Evolutionary conservation across 495 filamentous ascomycete species (phyloP).

Genomic region (Chaetomidium leptoderma): DNA sequence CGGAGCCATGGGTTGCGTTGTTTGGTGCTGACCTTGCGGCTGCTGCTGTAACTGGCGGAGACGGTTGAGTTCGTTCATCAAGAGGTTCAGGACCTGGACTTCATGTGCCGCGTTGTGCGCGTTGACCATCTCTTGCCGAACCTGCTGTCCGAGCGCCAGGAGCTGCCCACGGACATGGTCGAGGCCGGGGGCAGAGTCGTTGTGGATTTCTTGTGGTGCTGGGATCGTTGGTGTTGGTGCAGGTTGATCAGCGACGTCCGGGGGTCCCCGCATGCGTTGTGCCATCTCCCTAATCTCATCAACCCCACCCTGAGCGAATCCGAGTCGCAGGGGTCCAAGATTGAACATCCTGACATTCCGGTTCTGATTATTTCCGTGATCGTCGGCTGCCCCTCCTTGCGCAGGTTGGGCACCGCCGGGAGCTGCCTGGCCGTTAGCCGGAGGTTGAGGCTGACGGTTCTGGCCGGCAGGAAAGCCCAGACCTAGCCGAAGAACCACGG

Average conservation of each 20-base stretch:
- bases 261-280: conserved; percentile 35
- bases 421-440: conserved; percentile 27
- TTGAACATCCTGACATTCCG: conserved; percentile 52
- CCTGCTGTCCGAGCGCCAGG: conserved; percentile 59
- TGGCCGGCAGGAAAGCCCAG: conserved; percentile 31
- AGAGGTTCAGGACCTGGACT: conserved; percentile 53
- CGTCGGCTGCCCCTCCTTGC: conserved; percentile 50
- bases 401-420: conserved; percentile 57
- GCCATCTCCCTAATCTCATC: conserved; percentile 48
- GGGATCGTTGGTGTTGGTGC: conserved; percentile 23
- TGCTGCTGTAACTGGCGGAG: conserved; percentile 35
- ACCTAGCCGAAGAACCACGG: conserved; percentile 31
- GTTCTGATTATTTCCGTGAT: conserved; percentile 30
- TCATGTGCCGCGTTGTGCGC: conserved; percentile 52
- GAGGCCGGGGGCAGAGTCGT: conserved; percentile 19
- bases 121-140: conserved; percentile 48
- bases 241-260: conserved; percentile 18
- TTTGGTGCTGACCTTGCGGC: conserved; percentile 12
- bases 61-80: conserved; percentile 38
- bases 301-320: conserved; percentile 49
- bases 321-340: conserved; percentile 57
- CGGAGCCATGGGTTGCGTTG: background rate
- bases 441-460: conserved; percentile 28
- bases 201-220: conserved; percentile 18
- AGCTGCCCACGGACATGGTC: conserved; percentile 52